Percentiles rank a stretch among this genome's conserved stretches.
Evolutionary conservation across 2,329 filamentous ascomycete genomes (phyloP).

Genomic region (Colletotrichum higginsianum): DNA sequence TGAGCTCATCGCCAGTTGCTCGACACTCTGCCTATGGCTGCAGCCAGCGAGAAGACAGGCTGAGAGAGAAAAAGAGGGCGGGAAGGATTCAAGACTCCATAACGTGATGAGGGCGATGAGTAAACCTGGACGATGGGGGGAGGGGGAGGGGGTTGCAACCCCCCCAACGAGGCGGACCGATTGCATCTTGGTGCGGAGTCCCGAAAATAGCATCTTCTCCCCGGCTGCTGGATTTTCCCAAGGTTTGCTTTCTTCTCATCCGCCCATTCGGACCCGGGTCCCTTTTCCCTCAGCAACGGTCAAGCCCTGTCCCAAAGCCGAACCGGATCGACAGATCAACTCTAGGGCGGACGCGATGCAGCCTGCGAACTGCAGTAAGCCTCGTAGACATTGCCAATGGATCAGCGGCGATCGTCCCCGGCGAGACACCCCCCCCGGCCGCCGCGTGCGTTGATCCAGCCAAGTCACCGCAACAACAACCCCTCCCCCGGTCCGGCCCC

Average conservation of each 20-base stretch:
- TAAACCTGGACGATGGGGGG: background rate
- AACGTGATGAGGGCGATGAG: background rate
- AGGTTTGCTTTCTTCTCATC: background rate
- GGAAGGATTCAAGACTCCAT: background rate
- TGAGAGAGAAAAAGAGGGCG: background rate
- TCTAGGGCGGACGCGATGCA: background rate
- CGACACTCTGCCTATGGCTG: background rate
- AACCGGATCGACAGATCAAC: constrained; percentile 7
- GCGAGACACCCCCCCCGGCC: background rate
- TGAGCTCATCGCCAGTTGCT: background rate
- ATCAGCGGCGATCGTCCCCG: constrained; percentile 23
- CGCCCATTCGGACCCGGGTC: background rate
- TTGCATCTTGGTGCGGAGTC: background rate
- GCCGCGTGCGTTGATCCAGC: constrained; percentile 16
- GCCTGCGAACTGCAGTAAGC: too few relatives aligned
- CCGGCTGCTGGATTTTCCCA: background rate
- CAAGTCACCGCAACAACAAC: background rate
- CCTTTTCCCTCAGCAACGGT: background rate
- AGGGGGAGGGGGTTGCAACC: background rate
- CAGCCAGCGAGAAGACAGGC: background rate
- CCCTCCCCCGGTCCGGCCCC: background rate
- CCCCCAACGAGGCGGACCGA: background rate
- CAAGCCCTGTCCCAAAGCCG: background rate
- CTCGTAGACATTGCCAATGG: background rate
- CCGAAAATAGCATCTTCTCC: constrained; percentile 1